Evolutionary conservation across 768 basidiomycete species (phyloP).

Genomic region (Fomitopsis pulvina): DNA sequence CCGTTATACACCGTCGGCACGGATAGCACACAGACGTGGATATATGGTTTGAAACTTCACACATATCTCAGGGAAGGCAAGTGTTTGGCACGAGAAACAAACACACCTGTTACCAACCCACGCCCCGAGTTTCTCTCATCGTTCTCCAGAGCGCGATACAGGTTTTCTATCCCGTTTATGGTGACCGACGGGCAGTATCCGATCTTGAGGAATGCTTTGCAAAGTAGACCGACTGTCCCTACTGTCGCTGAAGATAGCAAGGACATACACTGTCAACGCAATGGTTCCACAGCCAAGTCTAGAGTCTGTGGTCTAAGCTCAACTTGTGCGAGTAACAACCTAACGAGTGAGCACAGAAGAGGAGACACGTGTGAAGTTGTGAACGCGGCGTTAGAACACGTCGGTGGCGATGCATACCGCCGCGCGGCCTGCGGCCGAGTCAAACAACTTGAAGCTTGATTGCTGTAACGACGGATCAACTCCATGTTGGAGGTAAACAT

Average conservation of each 20-base stretch:
- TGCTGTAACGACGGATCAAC: no score
- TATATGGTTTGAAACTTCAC: constrained; percentile 86
- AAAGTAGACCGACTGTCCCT: constrained; percentile 63
- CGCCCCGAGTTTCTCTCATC: constrained; percentile 40
- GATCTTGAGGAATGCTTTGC: constrained; percentile 68
- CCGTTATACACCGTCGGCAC: neutral
- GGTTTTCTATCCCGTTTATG: constrained; percentile 61
- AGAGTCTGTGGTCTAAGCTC: no score
- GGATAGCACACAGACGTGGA: constrained; percentile 69
- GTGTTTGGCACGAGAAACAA: neutral
- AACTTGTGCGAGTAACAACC: no score
- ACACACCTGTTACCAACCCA: constrained; percentile 70
- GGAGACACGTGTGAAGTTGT: no score
- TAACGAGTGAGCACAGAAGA: no score
- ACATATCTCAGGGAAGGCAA: neutral
- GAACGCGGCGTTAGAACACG: no score
- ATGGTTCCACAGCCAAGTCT: no score
- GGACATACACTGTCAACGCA: no score
- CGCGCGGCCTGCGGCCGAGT: no score
- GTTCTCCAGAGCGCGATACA: constrained; percentile 55
- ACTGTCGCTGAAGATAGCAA: constrained; percentile 56
- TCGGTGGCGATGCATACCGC: no score
- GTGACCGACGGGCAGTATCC: constrained; percentile 59
- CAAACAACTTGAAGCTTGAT: no score
- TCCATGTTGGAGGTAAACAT: no score